Base-by-base conservation (phyloP, 768 basidiomycete species). In the Boletus rufocinnamomeus region DNA sequence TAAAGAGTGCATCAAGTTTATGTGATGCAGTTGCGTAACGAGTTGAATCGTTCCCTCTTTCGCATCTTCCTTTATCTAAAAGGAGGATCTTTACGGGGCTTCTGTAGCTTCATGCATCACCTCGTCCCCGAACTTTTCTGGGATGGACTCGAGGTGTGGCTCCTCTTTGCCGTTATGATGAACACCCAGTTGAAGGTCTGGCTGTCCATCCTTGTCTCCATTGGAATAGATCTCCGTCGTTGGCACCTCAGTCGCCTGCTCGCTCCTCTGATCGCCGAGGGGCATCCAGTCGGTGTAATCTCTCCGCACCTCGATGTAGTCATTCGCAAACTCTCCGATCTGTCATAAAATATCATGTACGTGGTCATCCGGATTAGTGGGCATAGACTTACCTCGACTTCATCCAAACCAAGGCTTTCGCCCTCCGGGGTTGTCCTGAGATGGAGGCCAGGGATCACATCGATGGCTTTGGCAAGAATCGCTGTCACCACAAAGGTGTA, bases 251-350 rank as follows among this genome's bases (percentile, higher is more conserved):
- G 58, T 57, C 19, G 6, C 58, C 14, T 37, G 52, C 17, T 59
- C 54, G 34, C 37, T 62, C 59, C 52, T 35, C n/a, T 10, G 25
- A 38, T 63, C 47, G 62, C 75, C 52, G 68, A 76, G 16, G 2
- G 52, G 17, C 43, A 74, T 80, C 75, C 80, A 83, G 64, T 87
- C 84, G 19, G 77, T 74, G 64, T 81, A 87, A 65, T 88, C 83
- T 51, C 88, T 81, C 46, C 85, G 84, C 21, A 88, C 79, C 68
- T 91, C 84, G 57, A 86, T 84, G 60, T 86, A 87, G 62, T 88
- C 86, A 21, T 76, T 83, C 16, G 86, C 86, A 57, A 87, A 88
- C 65, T 88, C 86, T 52, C 86, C 86, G 40, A 86, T 84, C 84
- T 87, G 52, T 35, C 11, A 19, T 19, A 54, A 59, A 46, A 2